Percentiles rank a stretch among this genome's conserved stretches.
Conservation (phyloP, 192 early-diverging fungal species). For the Coemansia sp. region DNA sequence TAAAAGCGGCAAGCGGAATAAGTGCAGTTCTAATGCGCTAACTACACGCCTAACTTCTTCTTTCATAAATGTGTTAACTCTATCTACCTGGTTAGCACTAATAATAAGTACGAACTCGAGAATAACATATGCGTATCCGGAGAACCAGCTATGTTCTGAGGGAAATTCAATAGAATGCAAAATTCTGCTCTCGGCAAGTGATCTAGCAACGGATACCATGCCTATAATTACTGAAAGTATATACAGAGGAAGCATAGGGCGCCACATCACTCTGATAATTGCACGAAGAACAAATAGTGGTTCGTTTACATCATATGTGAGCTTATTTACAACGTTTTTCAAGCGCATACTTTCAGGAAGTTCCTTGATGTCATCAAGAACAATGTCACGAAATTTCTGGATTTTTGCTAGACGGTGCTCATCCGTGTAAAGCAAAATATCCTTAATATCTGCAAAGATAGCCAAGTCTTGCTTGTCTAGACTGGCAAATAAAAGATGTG, state of each 20-base stretch:
- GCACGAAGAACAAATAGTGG: not conserved
- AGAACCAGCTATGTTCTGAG: slow-evolving; percentile 12
- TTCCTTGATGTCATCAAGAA: slow-evolving; percentile 17
- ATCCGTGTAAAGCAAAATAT: slow-evolving; percentile 13
- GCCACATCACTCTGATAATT: slow-evolving; percentile 20
- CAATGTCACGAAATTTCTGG: slow-evolving; percentile 18
- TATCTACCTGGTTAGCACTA: not conserved
- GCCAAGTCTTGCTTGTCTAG: slow-evolving; percentile 12
- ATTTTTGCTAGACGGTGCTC: slow-evolving; percentile 24
- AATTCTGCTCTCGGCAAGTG: not conserved
- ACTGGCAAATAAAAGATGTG: slow-evolving; percentile 4
- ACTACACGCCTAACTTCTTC: slow-evolving; percentile 10
- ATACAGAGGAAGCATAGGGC: slow-evolving; percentile 20
- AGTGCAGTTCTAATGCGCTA: slow-evolving; percentile 18
- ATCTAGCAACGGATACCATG: not conserved
- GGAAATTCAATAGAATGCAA: too few species aligned
- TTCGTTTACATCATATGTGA: not conserved
- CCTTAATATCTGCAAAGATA: not conserved
- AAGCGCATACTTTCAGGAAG: not conserved
- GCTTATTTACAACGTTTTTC: not conserved
- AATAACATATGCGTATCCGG: slow-evolving; percentile 7
- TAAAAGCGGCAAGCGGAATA: slow-evolving; percentile 27
- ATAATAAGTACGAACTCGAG: not conserved
- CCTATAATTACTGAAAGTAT: slow-evolving; percentile 4
- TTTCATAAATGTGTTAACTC: not conserved